Conservation (phyloP, 2,329 filamentous ascomycete genomes). For the Fusarium anthophilum region DNA sequence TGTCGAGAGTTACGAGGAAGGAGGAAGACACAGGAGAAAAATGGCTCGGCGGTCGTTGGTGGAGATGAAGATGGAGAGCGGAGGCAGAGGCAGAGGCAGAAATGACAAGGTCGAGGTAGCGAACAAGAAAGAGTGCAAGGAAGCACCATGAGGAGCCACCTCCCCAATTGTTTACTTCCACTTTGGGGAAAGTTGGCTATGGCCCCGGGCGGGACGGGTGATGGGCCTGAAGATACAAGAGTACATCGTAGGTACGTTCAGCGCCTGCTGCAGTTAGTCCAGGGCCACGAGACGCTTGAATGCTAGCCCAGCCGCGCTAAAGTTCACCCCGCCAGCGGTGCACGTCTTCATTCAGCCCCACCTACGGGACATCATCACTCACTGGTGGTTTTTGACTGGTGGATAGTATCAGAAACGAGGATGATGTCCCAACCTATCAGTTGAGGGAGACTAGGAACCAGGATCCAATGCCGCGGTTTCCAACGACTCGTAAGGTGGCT, state of each 20-base stretch:
- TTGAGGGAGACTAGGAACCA: constrained; percentile 17
- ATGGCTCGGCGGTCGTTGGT: constrained; percentile 27
- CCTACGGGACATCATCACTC: constrained; percentile 13
- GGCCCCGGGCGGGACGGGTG: constrained; percentile 35
- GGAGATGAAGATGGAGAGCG: constrained; percentile 24
- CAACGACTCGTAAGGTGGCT: constrained; percentile 11
- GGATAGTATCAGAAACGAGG: constrained; percentile 5
- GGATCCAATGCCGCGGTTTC: constrained; percentile 25
- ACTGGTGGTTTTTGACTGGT: constrained; percentile 33
- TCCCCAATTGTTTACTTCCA: constrained; percentile 39
- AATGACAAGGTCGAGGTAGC: constrained; percentile 15
- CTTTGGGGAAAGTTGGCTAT: constrained; percentile 36
- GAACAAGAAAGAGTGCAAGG: constrained; percentile 19
- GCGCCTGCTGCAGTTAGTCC: neutral
- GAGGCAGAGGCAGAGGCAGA: constrained; percentile 20
- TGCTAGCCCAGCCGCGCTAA: constrained; percentile 12
- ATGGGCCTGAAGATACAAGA: neutral
- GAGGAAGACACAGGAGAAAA: constrained; percentile 27
- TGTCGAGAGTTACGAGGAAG: constrained; percentile 26
- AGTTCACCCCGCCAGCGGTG: constrained; percentile 8
- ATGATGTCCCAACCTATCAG: constrained; percentile 28
- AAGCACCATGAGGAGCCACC: neutral
- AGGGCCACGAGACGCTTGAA: constrained; percentile 24
- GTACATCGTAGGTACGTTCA: constrained; percentile 33
- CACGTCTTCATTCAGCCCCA: constrained; percentile 1